Evolutionary conservation across 176 grass and related monocot species (phyloP).

Genomic region (Tillandsia fasciculata): DNA sequence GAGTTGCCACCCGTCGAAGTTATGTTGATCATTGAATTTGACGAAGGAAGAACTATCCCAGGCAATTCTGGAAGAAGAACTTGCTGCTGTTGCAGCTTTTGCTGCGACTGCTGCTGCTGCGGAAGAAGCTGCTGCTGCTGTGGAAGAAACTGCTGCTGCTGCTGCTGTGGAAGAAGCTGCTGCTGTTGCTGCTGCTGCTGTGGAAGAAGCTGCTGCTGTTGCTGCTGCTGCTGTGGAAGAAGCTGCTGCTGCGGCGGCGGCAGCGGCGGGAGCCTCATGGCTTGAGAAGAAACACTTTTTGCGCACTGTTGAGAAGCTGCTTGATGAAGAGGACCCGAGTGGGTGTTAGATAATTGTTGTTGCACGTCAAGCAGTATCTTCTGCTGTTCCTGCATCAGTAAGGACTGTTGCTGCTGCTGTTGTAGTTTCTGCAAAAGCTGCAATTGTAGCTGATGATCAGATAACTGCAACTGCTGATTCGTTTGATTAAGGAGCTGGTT

Average conservation of each 20-base stretch:
- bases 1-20: slow-evolving; percentile 31
- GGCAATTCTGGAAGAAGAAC: slow-evolving; percentile 18
- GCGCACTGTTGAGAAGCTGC: slow-evolving; percentile 24
- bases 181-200: slow-evolving; percentile 26
- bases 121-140: slow-evolving; percentile 28
- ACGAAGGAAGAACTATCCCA: slow-evolving; percentile 17
- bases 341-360: slow-evolving; percentile 43
- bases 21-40: slow-evolving; percentile 27
- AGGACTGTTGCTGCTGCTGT: slow-evolving; percentile 27
- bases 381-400: slow-evolving; percentile 31
- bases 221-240: slow-evolving; percentile 26
- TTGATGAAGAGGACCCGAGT: slow-evolving; percentile 11
- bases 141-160: slow-evolving; percentile 33
- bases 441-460: slow-evolving; percentile 54
- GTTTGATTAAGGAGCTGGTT: slow-evolving; percentile 14
- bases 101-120: slow-evolving; percentile 25
- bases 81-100: slow-evolving; percentile 38
- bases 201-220: neutral
- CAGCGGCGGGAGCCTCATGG: slow-evolving; percentile 17
- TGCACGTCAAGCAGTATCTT: slow-evolving; percentile 49
- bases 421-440: slow-evolving; percentile 45
- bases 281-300: slow-evolving; percentile 21
- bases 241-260: neutral
- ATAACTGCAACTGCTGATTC: slow-evolving; percentile 32
- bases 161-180: slow-evolving; percentile 30